Base-by-base conservation (phyloP, 441 rosid genomes). In the Euphorbia schlechtendalii region DNA sequence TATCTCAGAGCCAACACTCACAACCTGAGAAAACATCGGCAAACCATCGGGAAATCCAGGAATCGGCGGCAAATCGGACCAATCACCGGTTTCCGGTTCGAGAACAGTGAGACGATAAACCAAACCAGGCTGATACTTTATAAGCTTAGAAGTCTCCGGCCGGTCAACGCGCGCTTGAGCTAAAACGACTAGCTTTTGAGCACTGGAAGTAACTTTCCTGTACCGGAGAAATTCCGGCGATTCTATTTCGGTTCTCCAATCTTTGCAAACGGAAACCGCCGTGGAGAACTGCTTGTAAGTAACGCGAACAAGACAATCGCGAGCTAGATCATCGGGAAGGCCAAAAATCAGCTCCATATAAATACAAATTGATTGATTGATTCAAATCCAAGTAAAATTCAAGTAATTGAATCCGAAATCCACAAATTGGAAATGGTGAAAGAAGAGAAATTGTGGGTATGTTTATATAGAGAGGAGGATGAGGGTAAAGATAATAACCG, bases 11-110 rank as follows among this genome's bases (percentile, higher is more conserved):
- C 96, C 89, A 22, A 76, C 80, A 0, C 85, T 72, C 0, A 70
- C 81, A 43, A 91, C 12, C 46, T 66, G 81, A 43, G 89, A 86
- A 28, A 84, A 91, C 79, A 83, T 48, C 8, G 96, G 96, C 45
- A 89, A 64, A 13, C 83, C 84, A 24, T 65, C 30, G 8, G 81
- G 17, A 56, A 67, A 79, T 53, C 66, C 86, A 0, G 89, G 86
- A 65, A 78, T 20, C 60, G 81, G 83, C 18, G 89, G 92, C 65
- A 86, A 60, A 58, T 80, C 82, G 12, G 53, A 63, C 87, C 88
- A 87, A 5, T 51, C n/a, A 34, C 85, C 84, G 10, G 87, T 71
- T n/a, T 69, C 82, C 22, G 83, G 80, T 52, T 92, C 90, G n/a
- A 87, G 74, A 63, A 83, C 60, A 3, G 76, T 48, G 62, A 83